Evolutionary conservation across 352 stramenopile species (phyloP).

Genomic region (Phytopythium aichiense): DNA sequence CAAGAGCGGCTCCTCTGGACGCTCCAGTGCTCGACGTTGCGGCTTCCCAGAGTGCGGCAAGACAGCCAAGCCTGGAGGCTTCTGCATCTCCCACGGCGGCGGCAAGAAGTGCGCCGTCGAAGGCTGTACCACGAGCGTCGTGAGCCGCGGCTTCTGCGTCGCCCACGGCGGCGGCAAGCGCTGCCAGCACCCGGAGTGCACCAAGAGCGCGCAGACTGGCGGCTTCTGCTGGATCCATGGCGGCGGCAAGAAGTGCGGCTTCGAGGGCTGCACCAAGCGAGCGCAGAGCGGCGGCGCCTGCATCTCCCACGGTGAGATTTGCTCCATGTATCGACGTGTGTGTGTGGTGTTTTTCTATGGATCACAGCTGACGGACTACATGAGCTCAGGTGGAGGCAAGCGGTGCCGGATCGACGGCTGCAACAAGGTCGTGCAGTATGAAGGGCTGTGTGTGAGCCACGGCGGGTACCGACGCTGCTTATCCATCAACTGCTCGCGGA

Average conservation of each 20-base stretch:
- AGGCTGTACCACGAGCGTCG: slow-evolving; percentile 45
- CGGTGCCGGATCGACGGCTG: slow-evolving; percentile 42
- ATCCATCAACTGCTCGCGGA: slow-evolving; percentile 38
- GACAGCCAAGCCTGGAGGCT: slow-evolving; percentile 44
- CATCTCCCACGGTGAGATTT: slow-evolving; percentile 38
- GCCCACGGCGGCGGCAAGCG: slow-evolving; percentile 61
- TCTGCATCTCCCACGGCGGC: slow-evolving; percentile 51
- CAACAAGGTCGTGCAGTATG: slow-evolving; percentile 66
- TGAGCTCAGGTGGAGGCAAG: slow-evolving; percentile 35
- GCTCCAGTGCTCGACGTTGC: slow-evolving; percentile 21
- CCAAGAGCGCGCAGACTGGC: slow-evolving; percentile 37
- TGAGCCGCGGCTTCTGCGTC: slow-evolving; percentile 56
- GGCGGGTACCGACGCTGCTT: slow-evolving; percentile 51
- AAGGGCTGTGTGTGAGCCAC: slow-evolving; percentile 50
- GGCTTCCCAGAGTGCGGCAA: slow-evolving; percentile 45
- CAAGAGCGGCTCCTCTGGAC: neutral
- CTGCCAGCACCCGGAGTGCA: slow-evolving; percentile 20
- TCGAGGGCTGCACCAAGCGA: slow-evolving; percentile 41
- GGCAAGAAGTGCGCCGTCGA: slow-evolving; percentile 51
- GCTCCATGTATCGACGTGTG: neutral
- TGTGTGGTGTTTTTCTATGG: neutral
- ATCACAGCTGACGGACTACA: neutral
- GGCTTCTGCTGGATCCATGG: slow-evolving; percentile 52
- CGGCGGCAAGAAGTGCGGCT: slow-evolving; percentile 55
- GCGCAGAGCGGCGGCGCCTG: slow-evolving; percentile 49